Percentiles rank a stretch among this genome's conserved stretches.
phyloP scores from a whole-genome alignment of 495 filamentous ascomycete species.

The Podospora australis region DNA sequence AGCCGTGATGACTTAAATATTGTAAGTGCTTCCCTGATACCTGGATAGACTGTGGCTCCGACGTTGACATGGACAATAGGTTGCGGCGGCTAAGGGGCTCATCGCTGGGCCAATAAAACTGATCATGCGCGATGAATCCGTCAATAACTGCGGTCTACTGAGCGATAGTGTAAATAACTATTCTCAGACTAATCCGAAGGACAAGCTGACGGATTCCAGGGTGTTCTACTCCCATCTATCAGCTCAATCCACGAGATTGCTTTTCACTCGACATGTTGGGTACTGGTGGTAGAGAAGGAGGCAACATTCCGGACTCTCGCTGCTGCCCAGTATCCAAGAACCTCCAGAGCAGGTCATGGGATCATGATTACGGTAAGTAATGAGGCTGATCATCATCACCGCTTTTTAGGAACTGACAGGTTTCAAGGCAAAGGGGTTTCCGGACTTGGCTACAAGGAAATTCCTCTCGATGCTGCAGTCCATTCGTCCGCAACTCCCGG shows the following conservation, averaged over 20 bases:
- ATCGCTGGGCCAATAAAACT: conserved; percentile 27
- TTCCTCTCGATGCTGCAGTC: conserved; percentile 52
- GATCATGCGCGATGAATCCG: conserved; percentile 18
- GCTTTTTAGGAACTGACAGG: no score
- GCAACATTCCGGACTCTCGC: conserved; percentile 63
- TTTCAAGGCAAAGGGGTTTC: conserved; percentile 92
- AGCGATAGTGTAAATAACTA: conserved; percentile 22
- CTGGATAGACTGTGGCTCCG: background rate
- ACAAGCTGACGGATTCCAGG: conserved; percentile 39
- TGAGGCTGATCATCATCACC: no score
- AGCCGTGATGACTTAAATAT: conserved; percentile 59
- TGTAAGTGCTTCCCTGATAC: conserved; percentile 32
- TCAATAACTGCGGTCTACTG: conserved; percentile 24
- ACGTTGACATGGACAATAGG: conserved; percentile 29
- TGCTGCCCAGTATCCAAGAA: conserved; percentile 18
- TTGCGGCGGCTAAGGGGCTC: conserved; percentile 51
- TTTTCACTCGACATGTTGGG: conserved; percentile 54
- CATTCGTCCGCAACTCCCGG: conserved; percentile 32
- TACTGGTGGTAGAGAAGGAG: conserved; percentile 93
- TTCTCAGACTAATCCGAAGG: background rate
- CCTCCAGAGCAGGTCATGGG: conserved; percentile 14
- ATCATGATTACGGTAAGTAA: conserved; percentile 32
- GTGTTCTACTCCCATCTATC: conserved; percentile 58
- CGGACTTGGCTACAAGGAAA: conserved; percentile 72
- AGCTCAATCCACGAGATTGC: conserved; percentile 48